Base-by-base conservation (phyloP, 345 rosid genomes). In the Alliaria petiolata region DNA sequence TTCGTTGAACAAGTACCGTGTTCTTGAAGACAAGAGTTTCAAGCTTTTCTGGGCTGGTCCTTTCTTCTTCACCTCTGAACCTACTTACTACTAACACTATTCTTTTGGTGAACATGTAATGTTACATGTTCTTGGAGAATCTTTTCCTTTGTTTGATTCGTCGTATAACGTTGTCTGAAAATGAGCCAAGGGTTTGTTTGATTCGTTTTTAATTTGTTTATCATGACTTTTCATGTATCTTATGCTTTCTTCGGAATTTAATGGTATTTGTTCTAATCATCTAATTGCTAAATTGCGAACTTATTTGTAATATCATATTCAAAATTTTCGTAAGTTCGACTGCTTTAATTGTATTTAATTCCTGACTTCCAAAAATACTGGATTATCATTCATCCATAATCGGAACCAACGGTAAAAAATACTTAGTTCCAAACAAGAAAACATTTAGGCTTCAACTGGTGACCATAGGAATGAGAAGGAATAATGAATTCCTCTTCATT, bases 1-100 rank as follows among this genome's bases (percentile, higher is more conserved):
- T 72, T 7, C 68, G 3, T 80, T 87, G 63, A 76, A 64, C 46
- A 67, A 77, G 65, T 78, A 44, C 52, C 85, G 73, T 54, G 55
- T 87, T 35, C 82, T 85, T 26, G n/a, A 76, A 33, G 76, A 85
- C 72, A 80, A 78, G 73, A 74, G 78, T 12, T 57, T 77, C 55
- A 85, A 80, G 66, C 72, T 83, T 39, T 85, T 66, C 76, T 59
- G 82, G 20, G 58, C 52, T 61, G 70, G 61, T 57, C 75, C 81
- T 72, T 78, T 72, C 74, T 78, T 67, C 81, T 78, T 46, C 57
- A 78, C 81, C 57, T 54, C 78, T 49, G 80, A 76, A 40, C 80
- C 80, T 56, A 76, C 80, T 65, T 76, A 70, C 72, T 76, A 76
- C 75, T 76, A 70, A 76, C 13, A 9, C 22, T 15, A 35, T 16